phyloP scores from a whole-genome alignment of 1,139 yeast genomes.

The Pichia sp. region DNA sequence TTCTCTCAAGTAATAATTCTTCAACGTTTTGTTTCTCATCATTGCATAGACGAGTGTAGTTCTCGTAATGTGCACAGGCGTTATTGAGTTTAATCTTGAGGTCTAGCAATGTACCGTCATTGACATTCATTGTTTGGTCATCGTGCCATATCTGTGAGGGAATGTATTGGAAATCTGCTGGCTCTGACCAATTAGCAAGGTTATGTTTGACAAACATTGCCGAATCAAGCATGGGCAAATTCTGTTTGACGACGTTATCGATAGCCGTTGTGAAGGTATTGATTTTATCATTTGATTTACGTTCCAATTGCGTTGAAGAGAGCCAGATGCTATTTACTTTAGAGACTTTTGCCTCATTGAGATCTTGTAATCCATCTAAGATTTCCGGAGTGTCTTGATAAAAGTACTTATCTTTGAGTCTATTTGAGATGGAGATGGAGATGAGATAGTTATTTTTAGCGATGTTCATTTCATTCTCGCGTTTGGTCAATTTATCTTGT shows the following conservation, averaged over 20 bases:
- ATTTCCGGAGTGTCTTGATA: constrained; percentile 93
- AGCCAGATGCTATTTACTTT: constrained; percentile 65
- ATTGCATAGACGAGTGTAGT: constrained; percentile 37
- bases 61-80: constrained; percentile 40
- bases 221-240: constrained; percentile 68
- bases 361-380: constrained; percentile 76
- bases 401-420: constrained; percentile 85
- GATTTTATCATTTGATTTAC: constrained; percentile 45
- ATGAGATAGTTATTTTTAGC: constrained; percentile 80
- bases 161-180: constrained; percentile 72
- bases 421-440: constrained; percentile 75
- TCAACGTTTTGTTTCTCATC: constrained; percentile 45
- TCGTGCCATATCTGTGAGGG: constrained; percentile 98
- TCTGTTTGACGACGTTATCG: constrained; percentile 57
- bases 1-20: constrained; percentile 34
- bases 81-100: constrained; percentile 54
- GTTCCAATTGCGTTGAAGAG: constrained; percentile 60
- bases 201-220: constrained; percentile 95
- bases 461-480: constrained; percentile 74
- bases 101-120: constrained; percentile 51
- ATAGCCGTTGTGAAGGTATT: constrained; percentile 47
- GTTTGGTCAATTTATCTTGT: constrained; percentile 51
- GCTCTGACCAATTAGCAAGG: constrained; percentile 69
- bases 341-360: constrained; percentile 73
- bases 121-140: constrained; percentile 68